Evolutionary conservation across 2,329 filamentous ascomycete species (phyloP).

Genomic region (Talaromyces sp.): DNA sequence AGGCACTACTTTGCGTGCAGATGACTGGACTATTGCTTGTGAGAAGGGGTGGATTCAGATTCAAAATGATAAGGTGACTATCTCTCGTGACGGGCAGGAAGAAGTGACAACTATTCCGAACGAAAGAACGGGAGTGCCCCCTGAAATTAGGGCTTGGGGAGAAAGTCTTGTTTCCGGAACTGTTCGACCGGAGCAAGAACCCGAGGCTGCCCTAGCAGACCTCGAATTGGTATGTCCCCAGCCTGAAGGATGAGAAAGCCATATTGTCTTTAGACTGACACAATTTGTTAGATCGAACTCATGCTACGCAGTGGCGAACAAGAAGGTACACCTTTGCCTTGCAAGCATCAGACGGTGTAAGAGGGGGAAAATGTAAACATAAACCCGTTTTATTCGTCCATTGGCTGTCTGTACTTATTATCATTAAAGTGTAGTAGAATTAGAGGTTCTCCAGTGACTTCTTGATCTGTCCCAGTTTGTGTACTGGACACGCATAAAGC

Average conservation of each 20-base stretch:
- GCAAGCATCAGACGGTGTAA: neutral
- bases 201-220: slow-evolving; percentile 51
- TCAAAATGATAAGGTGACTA: slow-evolving; percentile 29
- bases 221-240: slow-evolving; percentile 34
- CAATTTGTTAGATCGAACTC: neutral
- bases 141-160: slow-evolving; percentile 44
- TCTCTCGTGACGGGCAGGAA: slow-evolving; percentile 20
- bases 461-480: neutral
- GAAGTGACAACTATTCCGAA: slow-evolving; percentile 40
- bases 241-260: neutral
- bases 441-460: neutral
- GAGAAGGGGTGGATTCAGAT: slow-evolving; percentile 48
- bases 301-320: slow-evolving; percentile 8
- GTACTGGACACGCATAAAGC: too few relatives aligned
- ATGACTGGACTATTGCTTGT: slow-evolving; percentile 46
- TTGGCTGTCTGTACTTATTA: neutral
- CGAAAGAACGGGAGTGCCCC: slow-evolving; percentile 47
- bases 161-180: slow-evolving; percentile 12
- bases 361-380: neutral
- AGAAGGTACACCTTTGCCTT: slow-evolving; percentile 1
- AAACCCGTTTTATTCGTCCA: neutral
- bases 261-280: neutral
- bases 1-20: slow-evolving; percentile 47
- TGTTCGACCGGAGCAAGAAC: slow-evolving; percentile 31
- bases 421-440: neutral